A percentile compares a stretch with the other conserved stretches of the same genome.
phyloP scores from a whole-genome alignment of 1,284 basidiomycete genomes.

The Hypsizygus ulmarius region DNA sequence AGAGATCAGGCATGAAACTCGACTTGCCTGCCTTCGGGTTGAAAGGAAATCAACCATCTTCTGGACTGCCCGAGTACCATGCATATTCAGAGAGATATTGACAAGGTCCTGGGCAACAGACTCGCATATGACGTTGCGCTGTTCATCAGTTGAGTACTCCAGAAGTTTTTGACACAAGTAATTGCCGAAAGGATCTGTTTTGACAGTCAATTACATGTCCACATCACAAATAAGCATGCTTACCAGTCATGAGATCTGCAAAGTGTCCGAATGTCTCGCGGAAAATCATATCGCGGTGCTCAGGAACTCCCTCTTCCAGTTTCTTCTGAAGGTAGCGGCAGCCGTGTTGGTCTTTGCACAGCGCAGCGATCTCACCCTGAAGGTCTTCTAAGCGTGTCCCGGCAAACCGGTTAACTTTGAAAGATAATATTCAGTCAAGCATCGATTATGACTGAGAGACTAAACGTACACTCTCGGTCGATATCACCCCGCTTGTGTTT shows the following conservation, averaged over 20 bases:
- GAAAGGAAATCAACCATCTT: constrained; percentile 99
- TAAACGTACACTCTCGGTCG: constrained; percentile 74
- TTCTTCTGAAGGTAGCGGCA: constrained; percentile 99
- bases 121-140: constrained; percentile 96
- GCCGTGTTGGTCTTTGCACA: constrained; percentile 99
- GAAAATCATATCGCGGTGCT: constrained; percentile 99
- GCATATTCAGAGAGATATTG: constrained; percentile 99
- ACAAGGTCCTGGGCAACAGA: constrained; percentile 97
- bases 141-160: constrained; percentile 97
- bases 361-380: constrained; percentile 86
- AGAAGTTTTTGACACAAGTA: constrained; percentile 98
- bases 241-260: constrained; percentile 96
- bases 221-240: constrained; percentile 15
- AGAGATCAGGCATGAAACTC: constrained; percentile 23
- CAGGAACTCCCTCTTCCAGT: constrained; percentile 91
- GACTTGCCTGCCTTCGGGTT: constrained; percentile 85
- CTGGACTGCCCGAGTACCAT: constrained; percentile 98
- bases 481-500: constrained; percentile 94
- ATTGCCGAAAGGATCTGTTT: constrained; percentile 94
- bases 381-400: constrained; percentile 95
- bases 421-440: constrained; percentile 12
- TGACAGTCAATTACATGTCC: constrained; percentile 3
- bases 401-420: constrained; percentile 87
- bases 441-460: background rate
- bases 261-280: constrained; percentile 97